These are phyloP conservation scores for Termitomyces bulborhizus DNA, from an alignment of 768 basidiomycete species.

Conservation along the genomic window DNA sequence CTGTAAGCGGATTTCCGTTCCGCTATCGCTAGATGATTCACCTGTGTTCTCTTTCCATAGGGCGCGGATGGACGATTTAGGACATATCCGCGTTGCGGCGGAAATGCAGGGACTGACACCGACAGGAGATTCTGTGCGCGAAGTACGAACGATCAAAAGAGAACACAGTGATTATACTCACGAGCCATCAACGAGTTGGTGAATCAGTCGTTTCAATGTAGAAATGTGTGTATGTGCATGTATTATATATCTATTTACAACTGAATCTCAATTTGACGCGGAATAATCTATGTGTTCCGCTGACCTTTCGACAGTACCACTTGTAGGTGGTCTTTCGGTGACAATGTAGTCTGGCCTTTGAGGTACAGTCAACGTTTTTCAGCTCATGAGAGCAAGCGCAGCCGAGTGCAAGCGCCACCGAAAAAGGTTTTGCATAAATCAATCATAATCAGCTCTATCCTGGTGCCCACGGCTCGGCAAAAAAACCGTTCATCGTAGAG, in stretches of 20 bases:
- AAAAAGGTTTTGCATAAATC: not conserved
- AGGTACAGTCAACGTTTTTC: not conserved
- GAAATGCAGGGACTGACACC: not conserved
- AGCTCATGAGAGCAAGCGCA: too few species aligned
- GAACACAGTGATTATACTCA: not conserved
- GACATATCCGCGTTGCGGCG: conserved; percentile 19
- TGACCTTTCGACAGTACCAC: not conserved
- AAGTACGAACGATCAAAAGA: not conserved
- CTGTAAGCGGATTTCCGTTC: conserved; percentile 30
- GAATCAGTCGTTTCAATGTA: not conserved
- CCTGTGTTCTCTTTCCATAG: conserved; percentile 15
- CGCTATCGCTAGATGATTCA: conserved; percentile 1
- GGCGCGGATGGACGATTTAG: conserved; percentile 37
- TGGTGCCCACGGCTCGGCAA: not conserved
- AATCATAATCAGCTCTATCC: too few species aligned
- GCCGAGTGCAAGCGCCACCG: too few species aligned
- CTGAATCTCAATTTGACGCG: not conserved
- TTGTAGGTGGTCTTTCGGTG: not conserved
- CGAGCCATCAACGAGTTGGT: not conserved
- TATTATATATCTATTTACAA: not conserved
- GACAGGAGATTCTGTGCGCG: not conserved
- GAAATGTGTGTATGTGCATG: not conserved
- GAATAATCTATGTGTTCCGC: not conserved
- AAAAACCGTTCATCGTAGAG: not conserved
- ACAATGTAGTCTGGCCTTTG: not conserved